These are phyloP conservation scores for Aspergillus sclerotialis DNA, from an alignment of 2,329 filamentous ascomycete species.

Conservation along the genomic window DNA sequence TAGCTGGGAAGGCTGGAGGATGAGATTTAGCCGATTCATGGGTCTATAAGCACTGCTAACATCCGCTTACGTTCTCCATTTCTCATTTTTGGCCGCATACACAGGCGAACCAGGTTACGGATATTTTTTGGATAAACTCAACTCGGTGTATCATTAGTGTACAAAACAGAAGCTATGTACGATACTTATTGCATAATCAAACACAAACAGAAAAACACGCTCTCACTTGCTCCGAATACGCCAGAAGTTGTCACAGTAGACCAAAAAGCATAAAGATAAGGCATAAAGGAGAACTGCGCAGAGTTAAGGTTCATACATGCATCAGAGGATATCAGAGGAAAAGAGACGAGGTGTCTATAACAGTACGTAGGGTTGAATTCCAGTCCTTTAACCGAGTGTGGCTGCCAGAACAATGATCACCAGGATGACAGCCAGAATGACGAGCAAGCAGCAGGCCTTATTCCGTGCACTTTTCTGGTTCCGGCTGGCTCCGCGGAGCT, in stretches of 20 bases:
- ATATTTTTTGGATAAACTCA: constrained; percentile 12
- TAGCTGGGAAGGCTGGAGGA: constrained; percentile 53
- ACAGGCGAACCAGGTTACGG: constrained; percentile 21
- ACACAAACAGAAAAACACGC: constrained; percentile 11
- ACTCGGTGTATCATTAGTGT: constrained; percentile 26
- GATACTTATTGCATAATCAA: constrained; percentile 18
- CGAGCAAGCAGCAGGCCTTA: constrained; percentile 84
- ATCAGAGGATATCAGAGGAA: constrained; percentile 27
- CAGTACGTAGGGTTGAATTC: background rate
- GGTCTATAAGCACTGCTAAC: constrained; percentile 31
- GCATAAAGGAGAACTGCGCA: constrained; percentile 5
- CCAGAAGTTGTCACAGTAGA: constrained; percentile 3
- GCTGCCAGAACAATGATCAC: constrained; percentile 85
- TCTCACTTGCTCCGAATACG: constrained; percentile 18
- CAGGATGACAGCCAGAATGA: constrained; percentile 83
- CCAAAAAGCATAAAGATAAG: constrained; percentile 5
- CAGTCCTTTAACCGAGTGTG: constrained; percentile 62
- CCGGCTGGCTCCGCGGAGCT: constrained; percentile 75
- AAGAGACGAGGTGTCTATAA: constrained; percentile 6
- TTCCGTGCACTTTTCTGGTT: constrained; percentile 95
- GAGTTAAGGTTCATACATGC: constrained; percentile 13
- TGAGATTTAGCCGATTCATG: constrained; percentile 45
- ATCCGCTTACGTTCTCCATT: background rate
- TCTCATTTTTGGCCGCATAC: constrained; percentile 9
- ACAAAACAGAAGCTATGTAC: constrained; percentile 27